phyloP scores from a whole-genome alignment of 2,329 filamentous ascomycete genomes.

The Colletotrichum coccodes region DNA sequence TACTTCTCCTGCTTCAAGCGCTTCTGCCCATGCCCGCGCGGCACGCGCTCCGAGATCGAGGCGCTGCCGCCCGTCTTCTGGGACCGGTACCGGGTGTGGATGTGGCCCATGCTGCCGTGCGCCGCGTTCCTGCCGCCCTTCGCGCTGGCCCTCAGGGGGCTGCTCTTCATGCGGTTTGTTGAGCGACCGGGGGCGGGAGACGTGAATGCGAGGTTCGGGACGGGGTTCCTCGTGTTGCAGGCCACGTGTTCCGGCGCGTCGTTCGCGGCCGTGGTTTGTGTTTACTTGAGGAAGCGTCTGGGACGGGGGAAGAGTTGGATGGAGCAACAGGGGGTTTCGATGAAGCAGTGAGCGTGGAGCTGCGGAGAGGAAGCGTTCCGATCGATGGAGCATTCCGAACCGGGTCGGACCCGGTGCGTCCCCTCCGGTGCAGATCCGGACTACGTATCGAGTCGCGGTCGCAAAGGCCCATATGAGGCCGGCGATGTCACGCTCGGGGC shows the following conservation, averaged over 20 bases:
- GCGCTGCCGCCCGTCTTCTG: slow-evolving; percentile 21
- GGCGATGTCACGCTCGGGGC: neutral
- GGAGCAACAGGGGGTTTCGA: slow-evolving; percentile 19
- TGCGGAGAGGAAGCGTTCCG: neutral
- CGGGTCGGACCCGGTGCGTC: slow-evolving; percentile 4
- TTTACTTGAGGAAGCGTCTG: slow-evolving; percentile 3
- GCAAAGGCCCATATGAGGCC: neutral
- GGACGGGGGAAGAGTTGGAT: slow-evolving; percentile 17
- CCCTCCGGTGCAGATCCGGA: neutral
- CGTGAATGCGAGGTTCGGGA: slow-evolving; percentile 12
- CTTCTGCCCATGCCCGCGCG: slow-evolving; percentile 29
- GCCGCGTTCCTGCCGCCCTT: neutral
- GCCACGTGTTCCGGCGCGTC: neutral
- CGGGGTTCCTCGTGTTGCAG: slow-evolving; percentile 4
- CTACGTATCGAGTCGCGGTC: neutral
- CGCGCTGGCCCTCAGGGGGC: neutral
- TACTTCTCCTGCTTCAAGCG: slow-evolving; percentile 27
- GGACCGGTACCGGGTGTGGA: slow-evolving; percentile 31
- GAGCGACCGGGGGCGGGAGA: neutral
- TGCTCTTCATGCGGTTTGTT: slow-evolving; percentile 12
- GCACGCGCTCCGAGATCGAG: slow-evolving; percentile 30
- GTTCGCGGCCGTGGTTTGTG: neutral
- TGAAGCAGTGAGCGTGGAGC: neutral
- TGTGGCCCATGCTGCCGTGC: slow-evolving; percentile 4
- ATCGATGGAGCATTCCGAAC: neutral